phyloP scores from a whole-genome alignment of 2,329 filamentous ascomycete genomes.

The Hypocrella siamensis region DNA sequence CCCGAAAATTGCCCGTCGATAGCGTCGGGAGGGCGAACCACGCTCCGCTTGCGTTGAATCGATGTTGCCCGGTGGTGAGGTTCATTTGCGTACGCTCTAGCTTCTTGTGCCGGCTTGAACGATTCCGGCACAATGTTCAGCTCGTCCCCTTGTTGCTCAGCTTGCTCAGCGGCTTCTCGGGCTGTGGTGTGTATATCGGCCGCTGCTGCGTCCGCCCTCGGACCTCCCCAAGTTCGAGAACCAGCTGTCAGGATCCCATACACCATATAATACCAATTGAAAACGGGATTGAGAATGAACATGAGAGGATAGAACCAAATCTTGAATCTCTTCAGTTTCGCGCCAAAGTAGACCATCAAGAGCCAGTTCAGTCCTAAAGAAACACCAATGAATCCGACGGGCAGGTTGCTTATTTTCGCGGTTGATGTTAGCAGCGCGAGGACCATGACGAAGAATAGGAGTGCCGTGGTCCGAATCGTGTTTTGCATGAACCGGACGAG shows the following conservation, averaged over 20 bases:
- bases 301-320: constrained; percentile 90
- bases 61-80: constrained; percentile 11
- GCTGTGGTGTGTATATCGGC: constrained; percentile 64
- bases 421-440: constrained; percentile 75
- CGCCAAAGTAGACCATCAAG: constrained; percentile 91
- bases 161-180: constrained; percentile 70
- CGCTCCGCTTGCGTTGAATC: constrained; percentile 36
- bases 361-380: constrained; percentile 88
- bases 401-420: constrained; percentile 61
- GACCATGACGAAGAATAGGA: constrained; percentile 89
- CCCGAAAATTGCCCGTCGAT: constrained; percentile 68
- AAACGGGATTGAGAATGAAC: constrained; percentile 90
- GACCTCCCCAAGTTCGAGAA: constrained; percentile 90
- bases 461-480: constrained; percentile 83
- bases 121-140: constrained; percentile 81
- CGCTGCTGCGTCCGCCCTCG: constrained; percentile 71
- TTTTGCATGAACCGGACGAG: constrained; percentile 88
- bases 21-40: constrained; percentile 55
- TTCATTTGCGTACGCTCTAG: constrained; percentile 18
- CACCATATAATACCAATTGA: constrained; percentile 98
- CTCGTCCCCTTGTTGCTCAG: constrained; percentile 67
- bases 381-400: constrained; percentile 84
- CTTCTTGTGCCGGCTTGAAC: constrained; percentile 48
- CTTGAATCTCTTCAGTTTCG: constrained; percentile 77
- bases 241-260: constrained; percentile 93